phyloP scores from a whole-genome alignment of 305 asterid genomes.

The Plantago rigida region DNA sequence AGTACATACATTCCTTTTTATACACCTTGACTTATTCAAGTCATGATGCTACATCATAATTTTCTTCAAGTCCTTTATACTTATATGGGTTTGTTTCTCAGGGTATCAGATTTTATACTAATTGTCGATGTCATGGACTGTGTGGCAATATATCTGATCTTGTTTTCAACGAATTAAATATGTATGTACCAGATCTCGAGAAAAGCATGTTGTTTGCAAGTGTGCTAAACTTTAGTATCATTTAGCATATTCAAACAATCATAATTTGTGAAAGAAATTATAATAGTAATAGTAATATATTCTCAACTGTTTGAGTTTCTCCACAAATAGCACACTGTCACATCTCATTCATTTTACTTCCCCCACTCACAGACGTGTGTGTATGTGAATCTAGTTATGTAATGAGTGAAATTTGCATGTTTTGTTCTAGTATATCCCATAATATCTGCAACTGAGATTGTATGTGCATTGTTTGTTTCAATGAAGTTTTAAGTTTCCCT shows the following conservation, averaged over 20 bases:
- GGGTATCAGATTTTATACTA: constrained; percentile 3
- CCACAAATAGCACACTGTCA: not conserved
- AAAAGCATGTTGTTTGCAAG: not conserved
- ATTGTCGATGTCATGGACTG: not conserved
- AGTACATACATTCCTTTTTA: too few relatives aligned
- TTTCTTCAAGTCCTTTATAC: too few relatives aligned
- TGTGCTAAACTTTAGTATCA: not conserved
- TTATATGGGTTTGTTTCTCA: constrained; percentile 11
- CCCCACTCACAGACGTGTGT: not conserved
- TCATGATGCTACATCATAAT: not conserved
- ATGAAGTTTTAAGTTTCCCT: not conserved
- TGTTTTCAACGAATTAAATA: too few relatives aligned
- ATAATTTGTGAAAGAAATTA: not conserved
- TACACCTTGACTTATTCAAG: not conserved
- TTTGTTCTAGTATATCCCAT: not conserved
- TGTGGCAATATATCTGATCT: not conserved
- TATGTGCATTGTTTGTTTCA: not conserved
- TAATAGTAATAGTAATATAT: not conserved
- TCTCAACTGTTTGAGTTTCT: not conserved
- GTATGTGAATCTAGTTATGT: not conserved
- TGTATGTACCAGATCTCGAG: not conserved
- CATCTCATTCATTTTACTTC: not conserved
- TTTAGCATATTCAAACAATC: not conserved
- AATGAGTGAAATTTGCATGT: not conserved
- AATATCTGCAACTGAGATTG: not conserved